Evolutionary conservation across 768 basidiomycete genomes (phyloP).

Genomic region (Thelephora aurantiotincta): DNA sequence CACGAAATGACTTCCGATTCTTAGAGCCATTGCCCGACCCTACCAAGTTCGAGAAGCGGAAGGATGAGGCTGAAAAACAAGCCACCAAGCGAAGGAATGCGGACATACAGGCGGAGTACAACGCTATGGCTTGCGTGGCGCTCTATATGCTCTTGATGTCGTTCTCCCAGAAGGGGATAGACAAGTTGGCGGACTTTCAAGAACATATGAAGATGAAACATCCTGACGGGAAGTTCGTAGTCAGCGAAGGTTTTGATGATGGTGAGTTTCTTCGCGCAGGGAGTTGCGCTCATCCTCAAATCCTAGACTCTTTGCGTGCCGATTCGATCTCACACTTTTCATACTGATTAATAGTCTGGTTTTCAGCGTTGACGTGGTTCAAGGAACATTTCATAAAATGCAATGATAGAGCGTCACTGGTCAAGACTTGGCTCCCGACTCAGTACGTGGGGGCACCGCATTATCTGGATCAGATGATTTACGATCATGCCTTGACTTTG

Average conservation of each 20-base stretch:
- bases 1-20: constrained; percentile 3
- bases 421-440: constrained; percentile 78
- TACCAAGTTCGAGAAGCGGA: constrained; percentile 51
- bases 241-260: constrained; percentile 71
- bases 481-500: constrained; percentile 78
- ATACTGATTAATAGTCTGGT: constrained; percentile 7
- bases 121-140: constrained; percentile 75
- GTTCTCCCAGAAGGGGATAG: constrained; percentile 88
- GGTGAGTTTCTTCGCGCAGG: constrained; percentile 28
- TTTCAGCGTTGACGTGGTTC: constrained; percentile 73
- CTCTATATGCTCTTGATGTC: constrained; percentile 86
- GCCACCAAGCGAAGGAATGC: constrained; percentile 57
- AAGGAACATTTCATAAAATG: constrained; percentile 89
- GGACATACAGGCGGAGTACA: constrained; percentile 68
- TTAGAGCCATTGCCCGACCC: constrained; percentile 76
- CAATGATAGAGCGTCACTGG: constrained; percentile 78
- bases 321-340: not conserved
- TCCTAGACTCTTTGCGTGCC: no score
- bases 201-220: constrained; percentile 73
- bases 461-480: constrained; percentile 83
- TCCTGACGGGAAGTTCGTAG: constrained; percentile 59
- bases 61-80: constrained; percentile 59
- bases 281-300: not conserved
- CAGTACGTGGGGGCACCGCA: constrained; percentile 73
- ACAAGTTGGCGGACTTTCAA: constrained; percentile 63